These are phyloP conservation scores for Fusarium guadeloupense DNA, from an alignment of 2,329 filamentous ascomycete species.

Conservation along the genomic window DNA sequence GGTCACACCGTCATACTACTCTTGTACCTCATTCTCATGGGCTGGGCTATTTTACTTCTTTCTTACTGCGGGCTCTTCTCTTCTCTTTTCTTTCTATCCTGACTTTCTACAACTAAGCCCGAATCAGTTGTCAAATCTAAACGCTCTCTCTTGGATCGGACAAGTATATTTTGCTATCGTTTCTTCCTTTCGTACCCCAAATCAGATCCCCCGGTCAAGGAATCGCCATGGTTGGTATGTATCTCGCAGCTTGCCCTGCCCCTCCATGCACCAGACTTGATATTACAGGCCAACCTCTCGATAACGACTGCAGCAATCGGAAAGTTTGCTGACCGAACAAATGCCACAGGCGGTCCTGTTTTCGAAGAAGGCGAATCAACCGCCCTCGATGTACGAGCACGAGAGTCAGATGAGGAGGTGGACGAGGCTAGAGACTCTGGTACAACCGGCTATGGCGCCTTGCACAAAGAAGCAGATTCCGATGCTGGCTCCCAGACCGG, in stretches of 20 bases:
- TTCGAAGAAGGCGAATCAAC: constrained; percentile 37
- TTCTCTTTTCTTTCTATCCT: constrained; percentile 7
- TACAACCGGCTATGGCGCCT: constrained; percentile 36
- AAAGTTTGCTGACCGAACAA: constrained; percentile 16
- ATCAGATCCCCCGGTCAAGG: neutral
- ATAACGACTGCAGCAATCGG: constrained; percentile 4
- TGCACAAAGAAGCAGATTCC: constrained; percentile 36
- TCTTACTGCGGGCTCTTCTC: constrained; percentile 22
- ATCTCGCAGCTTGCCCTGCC: constrained; percentile 17
- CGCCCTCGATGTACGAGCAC: constrained; percentile 39
- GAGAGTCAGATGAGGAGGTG: constrained; percentile 47
- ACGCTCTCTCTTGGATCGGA: neutral
- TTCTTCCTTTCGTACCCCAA: neutral
- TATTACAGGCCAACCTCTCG: constrained; percentile 1
- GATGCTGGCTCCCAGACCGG: constrained; percentile 30
- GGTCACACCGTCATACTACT: constrained; percentile 33
- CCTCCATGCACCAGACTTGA: constrained; percentile 14
- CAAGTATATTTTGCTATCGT: neutral
- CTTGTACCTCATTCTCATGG: constrained; percentile 5
- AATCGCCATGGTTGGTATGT: constrained; percentile 39
- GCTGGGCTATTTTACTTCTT: constrained; percentile 14
- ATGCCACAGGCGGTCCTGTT: constrained; percentile 20
- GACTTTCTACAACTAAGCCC: neutral
- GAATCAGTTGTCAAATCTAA: neutral
- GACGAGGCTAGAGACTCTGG: constrained; percentile 39